phyloP scores from a whole-genome alignment of 2,329 filamentous ascomycete species.

The Trichoderma koningiopsis region DNA sequence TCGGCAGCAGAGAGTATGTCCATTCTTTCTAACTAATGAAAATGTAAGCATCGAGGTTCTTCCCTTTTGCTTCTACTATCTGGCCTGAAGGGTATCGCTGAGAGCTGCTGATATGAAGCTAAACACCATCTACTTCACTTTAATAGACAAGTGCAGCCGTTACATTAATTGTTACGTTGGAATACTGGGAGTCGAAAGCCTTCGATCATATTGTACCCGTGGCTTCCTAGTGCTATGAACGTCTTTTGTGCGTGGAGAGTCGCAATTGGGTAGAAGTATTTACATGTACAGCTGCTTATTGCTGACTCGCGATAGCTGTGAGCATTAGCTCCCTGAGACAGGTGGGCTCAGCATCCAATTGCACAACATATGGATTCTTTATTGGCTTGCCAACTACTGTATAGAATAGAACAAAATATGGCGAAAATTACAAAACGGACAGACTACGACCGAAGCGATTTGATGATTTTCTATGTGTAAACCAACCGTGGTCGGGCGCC shows the following conservation, averaged over 20 bases:
- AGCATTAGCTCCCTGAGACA: neutral
- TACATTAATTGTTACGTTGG: neutral
- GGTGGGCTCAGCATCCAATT: neutral
- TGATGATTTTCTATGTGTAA: neutral
- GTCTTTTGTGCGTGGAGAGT: neutral
- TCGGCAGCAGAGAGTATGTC: neutral
- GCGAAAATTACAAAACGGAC: neutral
- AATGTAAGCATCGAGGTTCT: neutral
- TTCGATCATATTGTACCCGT: neutral
- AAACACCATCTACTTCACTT: neutral
- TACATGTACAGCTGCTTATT: neutral
- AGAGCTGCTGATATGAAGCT: no score
- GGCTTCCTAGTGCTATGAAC: neutral
- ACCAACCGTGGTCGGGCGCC: neutral
- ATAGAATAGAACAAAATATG: neutral
- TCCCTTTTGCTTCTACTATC: neutral
- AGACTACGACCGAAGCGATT: neutral
- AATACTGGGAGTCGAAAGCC: neutral
- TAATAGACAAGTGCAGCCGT: neutral
- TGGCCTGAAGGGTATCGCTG: neutral
- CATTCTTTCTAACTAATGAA: neutral
- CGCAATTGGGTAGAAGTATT: no score
- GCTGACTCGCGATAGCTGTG: neutral
- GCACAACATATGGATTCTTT: neutral
- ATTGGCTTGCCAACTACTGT: neutral